These are phyloP conservation scores for Xanthoceras sorbifolium DNA, from an alignment of 345 rosid genomes.

Conservation along the genomic window DNA sequence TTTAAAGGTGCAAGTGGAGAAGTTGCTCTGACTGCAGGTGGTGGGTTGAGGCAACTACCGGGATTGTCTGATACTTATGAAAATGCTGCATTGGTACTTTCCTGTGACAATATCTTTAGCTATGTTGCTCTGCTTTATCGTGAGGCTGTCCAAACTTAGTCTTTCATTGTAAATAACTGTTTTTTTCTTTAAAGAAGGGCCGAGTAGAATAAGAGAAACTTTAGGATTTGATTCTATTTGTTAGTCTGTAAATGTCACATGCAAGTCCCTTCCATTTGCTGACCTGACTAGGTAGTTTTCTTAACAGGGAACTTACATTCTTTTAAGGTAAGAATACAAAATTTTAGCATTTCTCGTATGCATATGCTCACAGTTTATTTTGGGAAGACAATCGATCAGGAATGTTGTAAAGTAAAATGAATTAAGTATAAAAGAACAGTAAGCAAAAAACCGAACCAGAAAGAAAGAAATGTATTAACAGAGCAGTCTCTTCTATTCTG, in stretches of 20 bases:
- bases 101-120: neutral
- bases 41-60: conserved; percentile 86
- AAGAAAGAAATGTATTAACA: too few relatives aligned
- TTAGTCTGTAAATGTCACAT: neutral
- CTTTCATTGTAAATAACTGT: neutral
- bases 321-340: too few relatives aligned
- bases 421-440: too few relatives aligned
- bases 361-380: too few relatives aligned
- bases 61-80: conserved; percentile 69
- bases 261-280: neutral
- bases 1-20: conserved; percentile 87
- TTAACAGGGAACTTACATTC: too few relatives aligned
- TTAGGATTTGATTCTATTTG: neutral
- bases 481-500: neutral
- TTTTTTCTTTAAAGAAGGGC: neutral
- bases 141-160: neutral
- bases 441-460: too few relatives aligned
- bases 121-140: conserved; percentile 3
- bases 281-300: neutral
- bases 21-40: conserved; percentile 86
- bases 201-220: neutral
- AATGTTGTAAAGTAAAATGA: neutral
- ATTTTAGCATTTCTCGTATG: too few relatives aligned
- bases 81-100: conserved; percentile 85
- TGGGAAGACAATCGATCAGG: too few relatives aligned